These are phyloP conservation scores for Podospora sp. DNA, from an alignment of 495 filamentous ascomycete genomes.

Conservation along the genomic window DNA sequence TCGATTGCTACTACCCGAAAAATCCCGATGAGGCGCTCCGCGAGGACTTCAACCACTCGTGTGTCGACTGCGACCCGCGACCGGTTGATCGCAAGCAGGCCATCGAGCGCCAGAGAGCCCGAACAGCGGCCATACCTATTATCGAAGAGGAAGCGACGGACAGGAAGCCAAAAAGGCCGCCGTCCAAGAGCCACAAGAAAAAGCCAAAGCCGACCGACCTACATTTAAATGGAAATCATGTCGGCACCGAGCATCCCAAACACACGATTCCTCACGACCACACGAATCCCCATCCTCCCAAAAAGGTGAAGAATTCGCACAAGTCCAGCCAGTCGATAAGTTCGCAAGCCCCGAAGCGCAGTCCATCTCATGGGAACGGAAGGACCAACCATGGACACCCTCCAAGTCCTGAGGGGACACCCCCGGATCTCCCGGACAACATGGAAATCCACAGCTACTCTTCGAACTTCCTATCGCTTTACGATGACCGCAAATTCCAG, in stretches of 20 bases:
- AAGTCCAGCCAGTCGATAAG: constrained; percentile 69
- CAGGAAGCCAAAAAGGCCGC: constrained; percentile 68
- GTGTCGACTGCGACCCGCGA: constrained; percentile 81
- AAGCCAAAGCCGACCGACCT: constrained; percentile 60
- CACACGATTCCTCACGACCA: constrained; percentile 41
- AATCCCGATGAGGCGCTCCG: constrained; percentile 70
- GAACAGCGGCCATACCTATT: constrained; percentile 49
- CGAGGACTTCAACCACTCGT: constrained; percentile 71
- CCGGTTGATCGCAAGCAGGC: constrained; percentile 70
- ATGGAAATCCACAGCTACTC: constrained; percentile 67
- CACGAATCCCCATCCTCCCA: constrained; percentile 46
- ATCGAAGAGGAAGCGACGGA: constrained; percentile 58
- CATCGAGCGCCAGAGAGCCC: constrained; percentile 57
- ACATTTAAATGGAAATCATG: constrained; percentile 51
- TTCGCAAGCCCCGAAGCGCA: constrained; percentile 59
- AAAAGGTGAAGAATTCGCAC: constrained; percentile 78
- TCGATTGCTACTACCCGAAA: constrained; percentile 87
- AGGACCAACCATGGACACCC: constrained; percentile 50
- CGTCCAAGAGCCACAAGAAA: constrained; percentile 74
- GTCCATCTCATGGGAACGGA: constrained; percentile 50
- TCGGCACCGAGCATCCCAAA: constrained; percentile 38
- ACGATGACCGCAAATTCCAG: constrained; percentile 62
- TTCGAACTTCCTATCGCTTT: constrained; percentile 68
- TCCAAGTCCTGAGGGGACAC: constrained; percentile 57
- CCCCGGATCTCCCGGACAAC: constrained; percentile 57